Base-by-base conservation (phyloP, 164 flowering plant genomes). In the Pachysandra terminalis region DNA sequence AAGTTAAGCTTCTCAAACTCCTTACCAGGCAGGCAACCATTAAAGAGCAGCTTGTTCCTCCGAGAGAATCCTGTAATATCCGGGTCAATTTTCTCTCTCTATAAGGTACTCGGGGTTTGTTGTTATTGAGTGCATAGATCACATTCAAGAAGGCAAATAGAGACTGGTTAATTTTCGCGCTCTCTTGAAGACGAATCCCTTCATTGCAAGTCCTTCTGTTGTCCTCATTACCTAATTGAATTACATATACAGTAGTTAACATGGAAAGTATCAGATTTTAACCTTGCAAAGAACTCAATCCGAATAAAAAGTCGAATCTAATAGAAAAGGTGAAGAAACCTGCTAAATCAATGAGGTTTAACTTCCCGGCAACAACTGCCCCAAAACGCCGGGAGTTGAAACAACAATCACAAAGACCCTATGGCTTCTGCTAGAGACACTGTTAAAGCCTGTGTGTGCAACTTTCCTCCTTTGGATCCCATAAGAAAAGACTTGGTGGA, bases 71-170 rank as follows among this genome's bases (percentile, higher is more conserved):
- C 75, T 96, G 98, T 77, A 93, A 73, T 70, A 96, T 88, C 12
- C 99, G 83, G 37, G 98, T 96, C 86, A 96, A 69, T 75, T 96
- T 96, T 86, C 92, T 93, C 54, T 96, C 98, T 67, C 99, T 71
- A 64, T 93, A 93, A 3, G 98, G 98, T 17, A 93, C 84, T 64
- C 95, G 78, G 0, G 86, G 73, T 61, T 73, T 74, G 72, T 86
- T 87, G 75, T 89, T 89, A 65, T 95, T 96, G 51, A 96, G 81
- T n/a, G 99, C 99, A 81, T 81, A 86, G 40, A 95, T 92, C 68
- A 95, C 99, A 76, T 95, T 90, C 1, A 96, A 95, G 68, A 95
- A 74, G 35, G 94, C 94, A 76, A 95, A 89, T 35, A 95, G 75
- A 24, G 99, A 95, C 76, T 90, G 97, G 74, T 92, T 95, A 63